These are phyloP conservation scores for Chloris gayana DNA, from an alignment of 176 grass and related monocot species.

Conservation along the genomic window DNA sequence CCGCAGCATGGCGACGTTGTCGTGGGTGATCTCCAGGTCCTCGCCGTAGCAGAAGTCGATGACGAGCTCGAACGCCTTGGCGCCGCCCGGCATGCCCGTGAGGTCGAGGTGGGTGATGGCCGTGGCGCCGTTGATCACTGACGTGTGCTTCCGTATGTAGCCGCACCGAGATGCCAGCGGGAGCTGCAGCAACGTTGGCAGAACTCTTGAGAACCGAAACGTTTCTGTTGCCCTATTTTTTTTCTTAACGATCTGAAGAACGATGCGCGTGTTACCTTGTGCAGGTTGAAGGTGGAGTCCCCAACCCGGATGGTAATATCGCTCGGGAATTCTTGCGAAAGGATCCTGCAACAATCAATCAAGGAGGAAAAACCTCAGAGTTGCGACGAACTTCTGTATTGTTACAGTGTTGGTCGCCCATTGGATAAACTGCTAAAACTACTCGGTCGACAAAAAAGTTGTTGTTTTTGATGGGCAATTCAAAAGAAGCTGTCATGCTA, in stretches of 20 bases:
- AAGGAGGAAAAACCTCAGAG: neutral
- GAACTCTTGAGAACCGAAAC: neutral
- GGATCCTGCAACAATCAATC: constrained; percentile 69
- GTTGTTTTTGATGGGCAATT: neutral
- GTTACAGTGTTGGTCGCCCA: too few species aligned
- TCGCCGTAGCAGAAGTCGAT: constrained; percentile 80
- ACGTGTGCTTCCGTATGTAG: constrained; percentile 62
- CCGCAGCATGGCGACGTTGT: constrained; percentile 76
- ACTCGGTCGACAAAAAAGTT: neutral
- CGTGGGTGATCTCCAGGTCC: constrained; percentile 68
- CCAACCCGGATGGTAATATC: constrained; percentile 72
- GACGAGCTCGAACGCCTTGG: constrained; percentile 70
- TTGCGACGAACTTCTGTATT: neutral
- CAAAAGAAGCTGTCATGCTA: too few species aligned
- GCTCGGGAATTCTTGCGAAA: constrained; percentile 71
- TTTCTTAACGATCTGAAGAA: neutral
- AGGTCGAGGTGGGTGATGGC: constrained; percentile 54
- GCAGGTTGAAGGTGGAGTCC: constrained; percentile 61
- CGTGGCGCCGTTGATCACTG: constrained; percentile 28
- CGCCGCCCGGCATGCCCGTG: constrained; percentile 62
- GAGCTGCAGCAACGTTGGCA: constrained; percentile 43
- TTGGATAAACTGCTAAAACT: too few species aligned
- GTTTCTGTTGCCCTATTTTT: neutral
- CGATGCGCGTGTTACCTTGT: constrained; percentile 55
- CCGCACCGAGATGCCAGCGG: constrained; percentile 68